These are phyloP conservation scores for Xylaria curta DNA, from an alignment of 495 filamentous ascomycete species.

Conservation along the genomic window DNA sequence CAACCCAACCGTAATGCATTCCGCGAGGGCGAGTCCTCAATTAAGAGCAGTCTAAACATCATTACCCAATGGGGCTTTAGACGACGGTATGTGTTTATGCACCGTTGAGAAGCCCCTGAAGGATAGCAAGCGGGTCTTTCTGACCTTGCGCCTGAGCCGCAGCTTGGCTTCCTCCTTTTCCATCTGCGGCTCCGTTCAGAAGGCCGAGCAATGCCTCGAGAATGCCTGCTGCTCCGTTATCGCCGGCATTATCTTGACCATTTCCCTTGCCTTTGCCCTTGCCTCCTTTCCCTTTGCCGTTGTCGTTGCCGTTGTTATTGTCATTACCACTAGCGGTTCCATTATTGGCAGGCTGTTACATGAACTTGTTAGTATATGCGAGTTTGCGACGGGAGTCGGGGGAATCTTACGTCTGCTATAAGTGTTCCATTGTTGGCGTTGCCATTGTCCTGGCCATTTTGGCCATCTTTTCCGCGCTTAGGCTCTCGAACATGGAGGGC, in stretches of 20 bases:
- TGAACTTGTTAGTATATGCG: constrained; percentile 7
- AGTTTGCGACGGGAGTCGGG: background rate
- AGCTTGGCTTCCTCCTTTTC: constrained; percentile 4
- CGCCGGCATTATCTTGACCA: background rate
- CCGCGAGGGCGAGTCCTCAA: constrained; percentile 26
- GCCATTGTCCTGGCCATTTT: constrained; percentile 5
- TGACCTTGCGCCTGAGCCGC: constrained; percentile 5
- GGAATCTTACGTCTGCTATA: constrained; percentile 20
- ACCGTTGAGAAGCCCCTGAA: constrained; percentile 26
- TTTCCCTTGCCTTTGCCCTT: background rate
- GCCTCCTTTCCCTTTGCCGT: background rate
- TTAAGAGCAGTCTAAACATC: background rate
- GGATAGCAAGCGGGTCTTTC: constrained; percentile 19
- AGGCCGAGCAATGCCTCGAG: constrained; percentile 23
- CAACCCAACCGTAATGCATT: constrained; percentile 25
- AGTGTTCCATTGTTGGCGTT: constrained; percentile 28
- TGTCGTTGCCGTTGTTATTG: constrained; percentile 23
- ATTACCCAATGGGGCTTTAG: background rate
- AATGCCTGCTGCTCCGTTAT: background rate
- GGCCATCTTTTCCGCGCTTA: constrained; percentile 24
- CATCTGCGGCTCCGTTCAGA: constrained; percentile 22
- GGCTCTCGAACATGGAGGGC: constrained; percentile 32
- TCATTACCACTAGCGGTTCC: constrained; percentile 27
- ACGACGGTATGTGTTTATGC: constrained; percentile 19
- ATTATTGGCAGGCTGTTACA: constrained; percentile 21